These are phyloP conservation scores for Lepraria neglecta DNA, from an alignment of 495 filamentous ascomycete species.

Conservation along the genomic window DNA sequence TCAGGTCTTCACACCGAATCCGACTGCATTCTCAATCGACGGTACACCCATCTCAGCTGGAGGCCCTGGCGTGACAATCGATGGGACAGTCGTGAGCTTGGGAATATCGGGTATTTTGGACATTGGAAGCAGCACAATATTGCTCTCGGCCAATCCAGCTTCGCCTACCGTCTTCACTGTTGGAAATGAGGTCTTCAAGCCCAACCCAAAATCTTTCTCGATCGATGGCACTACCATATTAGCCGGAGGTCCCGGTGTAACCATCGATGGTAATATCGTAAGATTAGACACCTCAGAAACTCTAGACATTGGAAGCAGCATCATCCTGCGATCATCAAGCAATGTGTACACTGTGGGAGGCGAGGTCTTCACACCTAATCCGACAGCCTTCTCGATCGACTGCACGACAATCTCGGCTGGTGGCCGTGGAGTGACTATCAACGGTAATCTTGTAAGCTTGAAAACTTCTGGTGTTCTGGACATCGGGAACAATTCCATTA, in stretches of 20 bases:
- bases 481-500: not conserved
- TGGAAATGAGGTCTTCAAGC: not conserved
- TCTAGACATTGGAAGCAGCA: not conserved
- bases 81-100: not conserved
- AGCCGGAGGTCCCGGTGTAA: not conserved
- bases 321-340: not conserved
- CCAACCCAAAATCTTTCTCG: not conserved
- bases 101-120: not conserved
- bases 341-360: not conserved
- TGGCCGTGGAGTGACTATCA: not conserved
- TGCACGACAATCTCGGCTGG: not conserved
- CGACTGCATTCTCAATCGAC: not conserved
- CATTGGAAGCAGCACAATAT: not conserved
- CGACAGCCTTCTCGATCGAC: not conserved
- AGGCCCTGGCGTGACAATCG: not conserved
- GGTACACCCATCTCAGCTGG: conserved; percentile 2
- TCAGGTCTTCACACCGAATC: conserved; percentile 1
- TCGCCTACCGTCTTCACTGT: too few relatives aligned
- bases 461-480: not conserved
- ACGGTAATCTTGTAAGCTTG: not conserved
- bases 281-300: not conserved
- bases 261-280: not conserved
- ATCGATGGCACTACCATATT: not conserved
- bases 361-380: not conserved
- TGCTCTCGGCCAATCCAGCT: not conserved